Evolutionary conservation across 495 filamentous ascomycete species (phyloP), one percentile per base, ranked within the genome.

Genomic region (Astrocystis sublimbata): DNA sequence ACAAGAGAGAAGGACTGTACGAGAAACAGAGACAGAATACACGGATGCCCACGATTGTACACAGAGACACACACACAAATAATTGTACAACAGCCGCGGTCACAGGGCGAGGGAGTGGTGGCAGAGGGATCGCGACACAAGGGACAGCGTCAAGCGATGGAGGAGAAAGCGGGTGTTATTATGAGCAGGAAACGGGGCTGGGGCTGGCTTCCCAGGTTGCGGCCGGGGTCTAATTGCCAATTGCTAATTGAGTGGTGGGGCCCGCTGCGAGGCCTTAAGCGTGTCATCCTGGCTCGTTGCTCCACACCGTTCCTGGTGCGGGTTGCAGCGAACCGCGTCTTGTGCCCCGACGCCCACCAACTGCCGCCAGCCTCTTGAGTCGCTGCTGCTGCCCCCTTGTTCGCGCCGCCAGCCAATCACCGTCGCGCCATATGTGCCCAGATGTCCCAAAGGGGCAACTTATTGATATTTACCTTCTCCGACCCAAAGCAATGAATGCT

Each of bases 391-490:
- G 23, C 61, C 66, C 65, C 30, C 26, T 17, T 46, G 36, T 63
- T 62, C 60, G 60, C 60, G 60, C 47, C 51, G 0, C 6, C 56
- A 58, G 49, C 70, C 70, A 72, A 72, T 72, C 63, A 72, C 13
- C 52, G 12, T 53, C 26, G 35, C n/a, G n/a, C n/a, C n/a, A n/a
- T n/a, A n/a, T n/a, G n/a, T 15, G 2, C 17, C 42, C 13, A 23
- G 55, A n/a, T 53, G 28, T 24, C 69, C 69, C 33, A 70, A 72
- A 69, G 60, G 23, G 67, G 69, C 66, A 72, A 68, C 65, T 55
- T 62, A 62, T 62, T 62, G 49, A 67, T 72, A 72, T 72, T 72
- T 72, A 72, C 70, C 68, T 68, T 35, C 36, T 43, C n/a, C 23
- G 10, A 28, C 6, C 23, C 21, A 33, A n/a, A 52, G 60, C 62